phyloP scores from a whole-genome alignment of 176 grass and related monocot genomes.

The Avena atlantica region DNA sequence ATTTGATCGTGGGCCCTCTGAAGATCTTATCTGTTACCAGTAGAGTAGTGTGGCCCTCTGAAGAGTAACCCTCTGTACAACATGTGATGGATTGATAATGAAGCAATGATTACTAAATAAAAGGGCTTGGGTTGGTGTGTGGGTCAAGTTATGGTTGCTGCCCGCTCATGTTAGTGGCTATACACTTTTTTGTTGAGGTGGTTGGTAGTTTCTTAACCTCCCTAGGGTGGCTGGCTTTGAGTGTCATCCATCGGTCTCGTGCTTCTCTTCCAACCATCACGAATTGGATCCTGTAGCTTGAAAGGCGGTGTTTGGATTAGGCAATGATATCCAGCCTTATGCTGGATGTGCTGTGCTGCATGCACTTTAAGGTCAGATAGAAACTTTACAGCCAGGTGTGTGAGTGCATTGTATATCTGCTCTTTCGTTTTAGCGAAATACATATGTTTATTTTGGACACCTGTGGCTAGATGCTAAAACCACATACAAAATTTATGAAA shows the following conservation, averaged over 20 bases:
- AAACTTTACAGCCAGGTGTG: not conserved
- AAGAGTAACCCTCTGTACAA: not conserved
- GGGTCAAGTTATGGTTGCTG: constrained; percentile 46
- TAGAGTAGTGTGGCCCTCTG: not conserved
- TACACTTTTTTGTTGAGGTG: not conserved
- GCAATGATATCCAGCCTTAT: not conserved
- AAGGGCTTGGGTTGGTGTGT: constrained; percentile 15
- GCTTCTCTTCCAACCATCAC: constrained; percentile 32
- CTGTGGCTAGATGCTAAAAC: not conserved
- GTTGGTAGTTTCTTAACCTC: constrained; percentile 40
- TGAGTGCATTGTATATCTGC: not conserved
- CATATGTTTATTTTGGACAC: not conserved
- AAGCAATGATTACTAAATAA: constrained; percentile 33
- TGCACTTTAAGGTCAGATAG: not conserved
- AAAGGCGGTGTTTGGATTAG: constrained; percentile 34
- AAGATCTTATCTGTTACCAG: constrained; percentile 20
- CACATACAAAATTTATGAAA: too few species aligned
- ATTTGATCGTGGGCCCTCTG: not conserved
- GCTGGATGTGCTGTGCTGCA: not conserved
- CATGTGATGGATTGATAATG: constrained; percentile 41
- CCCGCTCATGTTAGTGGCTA: constrained; percentile 12
- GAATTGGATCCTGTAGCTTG: constrained; percentile 40
- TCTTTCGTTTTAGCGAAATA: not conserved
- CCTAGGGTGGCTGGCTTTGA: constrained; percentile 33
- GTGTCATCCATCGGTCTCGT: constrained; percentile 22